Evolutionary conservation across 306 rosid genomes (phyloP).

Genomic region (Vigna radiata): DNA sequence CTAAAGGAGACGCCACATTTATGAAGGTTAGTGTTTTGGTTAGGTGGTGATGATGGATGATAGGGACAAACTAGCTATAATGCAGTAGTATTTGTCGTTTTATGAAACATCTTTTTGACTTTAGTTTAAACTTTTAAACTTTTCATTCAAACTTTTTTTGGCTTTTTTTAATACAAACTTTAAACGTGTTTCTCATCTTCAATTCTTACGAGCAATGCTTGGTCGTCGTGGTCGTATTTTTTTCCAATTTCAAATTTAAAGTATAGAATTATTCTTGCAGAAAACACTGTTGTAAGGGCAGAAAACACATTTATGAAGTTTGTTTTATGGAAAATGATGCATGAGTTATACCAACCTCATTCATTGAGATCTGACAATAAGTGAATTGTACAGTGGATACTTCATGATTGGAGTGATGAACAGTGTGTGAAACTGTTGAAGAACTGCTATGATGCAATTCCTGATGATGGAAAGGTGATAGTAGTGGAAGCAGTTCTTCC

Average conservation of each 20-base stretch:
- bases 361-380: too few species aligned
- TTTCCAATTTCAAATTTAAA: too few species aligned
- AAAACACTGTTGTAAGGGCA: too few species aligned
- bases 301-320: too few species aligned
- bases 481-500: constrained; percentile 55
- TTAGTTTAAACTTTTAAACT: background rate
- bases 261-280: too few species aligned
- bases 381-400: constrained; percentile 42
- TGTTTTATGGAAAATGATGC: background rate
- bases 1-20: constrained; percentile 66
- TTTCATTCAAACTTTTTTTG: too few species aligned
- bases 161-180: too few species aligned
- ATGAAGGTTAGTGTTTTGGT: constrained; percentile 54
- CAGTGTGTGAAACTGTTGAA: constrained; percentile 48
- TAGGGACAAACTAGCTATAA: background rate
- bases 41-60: background rate
- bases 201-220: too few species aligned
- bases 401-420: constrained; percentile 55
- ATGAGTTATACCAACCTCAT: background rate
- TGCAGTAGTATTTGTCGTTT: background rate
- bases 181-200: too few species aligned
- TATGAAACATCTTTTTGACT: background rate
- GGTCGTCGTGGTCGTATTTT: too few species aligned
- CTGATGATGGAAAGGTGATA: constrained; percentile 64
- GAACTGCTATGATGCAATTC: constrained; percentile 57